Percentiles rank a stretch among this genome's conserved stretches.
Conservation (phyloP, 768 basidiomycete species). For the Hericium coralloides region DNA sequence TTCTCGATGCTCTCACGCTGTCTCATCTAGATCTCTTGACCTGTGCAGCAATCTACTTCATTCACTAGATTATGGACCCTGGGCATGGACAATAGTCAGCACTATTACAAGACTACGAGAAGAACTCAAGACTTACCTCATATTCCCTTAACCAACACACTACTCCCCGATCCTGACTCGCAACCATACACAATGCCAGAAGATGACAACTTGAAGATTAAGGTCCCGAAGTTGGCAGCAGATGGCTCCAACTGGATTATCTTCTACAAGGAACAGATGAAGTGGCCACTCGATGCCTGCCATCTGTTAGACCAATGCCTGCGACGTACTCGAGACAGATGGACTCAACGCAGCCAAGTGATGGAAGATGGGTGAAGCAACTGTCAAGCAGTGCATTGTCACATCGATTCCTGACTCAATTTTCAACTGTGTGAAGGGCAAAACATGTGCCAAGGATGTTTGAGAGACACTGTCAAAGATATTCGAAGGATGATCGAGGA, state of each 20-base stretch:
- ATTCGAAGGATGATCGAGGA: not conserved
- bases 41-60: no score
- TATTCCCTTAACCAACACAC: not conserved
- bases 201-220: slow-evolving; percentile 13
- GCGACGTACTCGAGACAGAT: slow-evolving; percentile 12
- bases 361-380: not conserved
- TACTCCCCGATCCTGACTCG: not conserved
- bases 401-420: no score
- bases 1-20: no score
- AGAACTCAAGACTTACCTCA: not conserved
- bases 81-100: no score
- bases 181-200: no score
- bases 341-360: not conserved
- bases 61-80: slow-evolving; percentile 10
- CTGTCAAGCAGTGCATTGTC: not conserved
- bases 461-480: not conserved
- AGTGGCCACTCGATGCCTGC: slow-evolving; percentile 12
- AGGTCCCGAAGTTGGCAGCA: slow-evolving; percentile 18
- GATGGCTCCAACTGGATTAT: slow-evolving; percentile 22
- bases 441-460: not conserved
- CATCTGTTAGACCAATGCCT: slow-evolving; percentile 13
- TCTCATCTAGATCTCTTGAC: no score
- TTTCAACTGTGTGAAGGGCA: not conserved
- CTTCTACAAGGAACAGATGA: slow-evolving; percentile 16
- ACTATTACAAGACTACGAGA: not conserved